These are phyloP conservation scores for Tuctoria greenei DNA, from an alignment of 176 grass and related monocot genomes.

Conservation along the genomic window DNA sequence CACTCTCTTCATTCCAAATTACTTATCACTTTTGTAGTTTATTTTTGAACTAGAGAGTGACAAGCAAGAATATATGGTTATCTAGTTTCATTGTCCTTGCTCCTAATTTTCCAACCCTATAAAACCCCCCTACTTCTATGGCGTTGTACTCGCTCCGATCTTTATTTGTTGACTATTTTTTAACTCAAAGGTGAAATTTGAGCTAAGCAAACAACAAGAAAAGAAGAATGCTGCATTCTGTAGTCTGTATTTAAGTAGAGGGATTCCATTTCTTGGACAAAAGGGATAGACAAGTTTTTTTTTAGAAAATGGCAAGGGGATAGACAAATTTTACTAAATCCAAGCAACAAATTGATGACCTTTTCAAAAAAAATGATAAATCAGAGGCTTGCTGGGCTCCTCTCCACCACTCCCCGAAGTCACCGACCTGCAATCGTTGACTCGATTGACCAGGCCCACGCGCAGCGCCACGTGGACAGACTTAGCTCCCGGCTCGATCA, in stretches of 20 bases:
- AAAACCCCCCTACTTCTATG: neutral
- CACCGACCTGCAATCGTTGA: slow-evolving; percentile 7
- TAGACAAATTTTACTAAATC: neutral
- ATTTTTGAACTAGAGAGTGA: too few relatives aligned
- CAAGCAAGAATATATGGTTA: neutral
- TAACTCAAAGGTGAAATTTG: too few relatives aligned
- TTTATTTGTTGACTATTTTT: neutral
- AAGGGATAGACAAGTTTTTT: neutral
- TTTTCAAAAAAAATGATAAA: too few relatives aligned
- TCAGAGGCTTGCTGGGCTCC: neutral
- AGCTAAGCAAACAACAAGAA: too few relatives aligned
- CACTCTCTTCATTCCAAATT: too few relatives aligned
- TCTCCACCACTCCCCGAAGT: neutral
- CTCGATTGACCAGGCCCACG: neutral
- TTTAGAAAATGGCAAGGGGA: too few relatives aligned
- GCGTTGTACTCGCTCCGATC: neutral
- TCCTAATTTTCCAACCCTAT: neutral
- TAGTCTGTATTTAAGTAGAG: neutral
- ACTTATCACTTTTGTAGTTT: too few relatives aligned
- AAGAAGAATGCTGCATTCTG: neutral
- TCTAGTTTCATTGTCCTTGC: neutral
- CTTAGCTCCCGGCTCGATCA: neutral
- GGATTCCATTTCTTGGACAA: neutral
- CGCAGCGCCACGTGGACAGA: slow-evolving; percentile 21
- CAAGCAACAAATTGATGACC: neutral